Base-by-base conservation (phyloP, 805 yeast genomes). In the Alloascoidea hylecoeti region DNA sequence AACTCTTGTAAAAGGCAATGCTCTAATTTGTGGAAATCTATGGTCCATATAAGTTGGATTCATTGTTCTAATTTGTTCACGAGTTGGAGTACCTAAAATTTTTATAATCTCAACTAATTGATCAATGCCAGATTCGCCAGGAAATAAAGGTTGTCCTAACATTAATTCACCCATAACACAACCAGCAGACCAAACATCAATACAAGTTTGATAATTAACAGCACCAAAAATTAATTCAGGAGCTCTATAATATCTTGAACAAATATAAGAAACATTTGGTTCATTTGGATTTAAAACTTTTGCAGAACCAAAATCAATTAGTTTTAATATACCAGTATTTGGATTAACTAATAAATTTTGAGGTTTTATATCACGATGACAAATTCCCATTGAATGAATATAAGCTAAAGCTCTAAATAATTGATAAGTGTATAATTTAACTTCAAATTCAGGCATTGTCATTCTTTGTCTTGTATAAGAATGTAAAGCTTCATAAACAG, bases 191-290 rank as follows among this genome's bases (percentile, higher is more conserved):
- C 94, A 82, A 35, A 82, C 68, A 52, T 82, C 94, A 40, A 82
- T 82, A 52, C 82, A 81, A n/a, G 88, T 79, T 3, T 92, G 77
- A 52, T 82, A 82, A 54, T 82, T 78, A 16, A 86, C 75, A 5
- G 89, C 83, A 17, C 89, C 92, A 61, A 82, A 82, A 42, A 82
- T 82, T 49, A 82, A 65, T 55, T 82, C 94, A 0, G 94, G 94
- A 4, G 94, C 92, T 44, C 94, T 60, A 55, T 82, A 82, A 54
- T 81, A 82, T 50, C 94, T 63, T 13, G 89, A 79, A 54, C 94
- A 82, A 34, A 82, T 82, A 53, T 82, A 82, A 5, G 84, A 74
- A 15, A 82, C 92, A 49, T 80, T 81, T 36, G 86, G 86, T 51
- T 81, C 92, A 5, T 16, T 17, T 6, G 72, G 72, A 53, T 80